A percentile compares a stretch with the other conserved stretches of the same genome.
phyloP scores from a whole-genome alignment of 495 filamentous ascomycete species.

The Aspergillus baeticus region DNA sequence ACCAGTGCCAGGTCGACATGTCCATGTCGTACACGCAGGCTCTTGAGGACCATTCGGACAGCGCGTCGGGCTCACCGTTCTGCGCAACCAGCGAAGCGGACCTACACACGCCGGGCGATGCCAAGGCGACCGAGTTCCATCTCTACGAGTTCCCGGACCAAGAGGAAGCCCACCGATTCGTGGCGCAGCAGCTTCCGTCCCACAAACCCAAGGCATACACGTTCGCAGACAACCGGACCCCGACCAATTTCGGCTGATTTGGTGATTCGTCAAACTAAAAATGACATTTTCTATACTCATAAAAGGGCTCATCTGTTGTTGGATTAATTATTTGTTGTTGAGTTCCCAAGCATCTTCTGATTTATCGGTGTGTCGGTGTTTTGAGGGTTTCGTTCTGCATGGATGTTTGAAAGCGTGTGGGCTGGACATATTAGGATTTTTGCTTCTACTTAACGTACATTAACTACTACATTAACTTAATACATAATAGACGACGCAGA shows the following conservation, averaged over 20 bases:
- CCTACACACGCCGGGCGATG: constrained; percentile 28
- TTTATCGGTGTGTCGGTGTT: constrained; percentile 13
- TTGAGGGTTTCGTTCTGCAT: constrained; percentile 7
- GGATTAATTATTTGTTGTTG: constrained; percentile 1
- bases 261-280: neutral
- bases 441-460: constrained; percentile 22
- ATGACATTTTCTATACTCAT: constrained; percentile 17
- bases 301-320: constrained; percentile 8
- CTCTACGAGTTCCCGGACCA: constrained; percentile 47
- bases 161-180: constrained; percentile 36
- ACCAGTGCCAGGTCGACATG: constrained; percentile 31
- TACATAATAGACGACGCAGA: constrained; percentile 17
- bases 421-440: constrained; percentile 20
- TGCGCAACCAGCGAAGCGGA: constrained; percentile 38
- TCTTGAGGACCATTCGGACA: constrained; percentile 29
- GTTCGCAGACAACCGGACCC: constrained; percentile 44
- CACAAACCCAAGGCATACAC: constrained; percentile 44
- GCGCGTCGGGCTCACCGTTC: constrained; percentile 35
- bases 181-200: constrained; percentile 39
- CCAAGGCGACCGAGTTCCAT: constrained; percentile 40
- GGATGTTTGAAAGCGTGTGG: constrained; percentile 23
- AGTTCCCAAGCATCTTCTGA: constrained; percentile 18
- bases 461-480: constrained; percentile 19
- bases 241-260: constrained; percentile 31
- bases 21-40: constrained; percentile 34